A percentile compares a stretch with the other conserved stretches of the same genome.
Conservation (phyloP, 78 protist species). For the Dictyostelium intermedium region DNA sequence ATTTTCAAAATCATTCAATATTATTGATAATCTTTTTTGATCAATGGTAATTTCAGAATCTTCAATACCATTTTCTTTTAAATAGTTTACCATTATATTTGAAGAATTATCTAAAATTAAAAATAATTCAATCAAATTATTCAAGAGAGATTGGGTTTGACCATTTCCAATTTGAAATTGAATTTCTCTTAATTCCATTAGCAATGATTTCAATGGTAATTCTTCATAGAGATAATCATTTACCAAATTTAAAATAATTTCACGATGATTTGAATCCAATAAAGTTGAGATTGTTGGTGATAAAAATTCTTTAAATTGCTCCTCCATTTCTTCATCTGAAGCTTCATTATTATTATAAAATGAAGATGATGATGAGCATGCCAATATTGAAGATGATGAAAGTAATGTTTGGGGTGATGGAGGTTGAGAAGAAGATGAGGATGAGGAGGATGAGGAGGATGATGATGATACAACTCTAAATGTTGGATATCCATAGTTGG, state of each 20-base stretch:
- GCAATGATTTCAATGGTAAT: constrained; percentile 10
- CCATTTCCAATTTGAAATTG: not conserved
- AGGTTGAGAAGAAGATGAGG: not conserved
- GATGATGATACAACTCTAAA: not conserved
- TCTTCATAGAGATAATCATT: constrained; percentile 39
- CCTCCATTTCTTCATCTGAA: constrained; percentile 47
- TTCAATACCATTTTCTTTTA: constrained; percentile 51
- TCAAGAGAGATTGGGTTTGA: not conserved
- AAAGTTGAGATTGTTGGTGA: constrained; percentile 3
- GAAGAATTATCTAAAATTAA: constrained; percentile 16
- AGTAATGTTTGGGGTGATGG: not conserved
- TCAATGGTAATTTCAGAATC: constrained; percentile 46
- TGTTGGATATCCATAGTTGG: not conserved
- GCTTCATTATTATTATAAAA: not conserved
- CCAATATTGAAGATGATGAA: not conserved
- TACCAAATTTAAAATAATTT: constrained; percentile 1
- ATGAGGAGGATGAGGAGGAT: not conserved
- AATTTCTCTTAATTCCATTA: constrained; percentile 35
- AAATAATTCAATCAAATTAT: constrained; percentile 33
- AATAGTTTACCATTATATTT: constrained; percentile 20
- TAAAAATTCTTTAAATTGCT: constrained; percentile 45
- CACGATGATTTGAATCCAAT: constrained; percentile 18
- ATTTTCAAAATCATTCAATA: constrained; percentile 39
- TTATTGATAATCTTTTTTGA: not conserved
- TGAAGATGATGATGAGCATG: not conserved